phyloP scores from a whole-genome alignment of 495 filamentous ascomycete genomes.

The Cercophora newfieldiana region DNA sequence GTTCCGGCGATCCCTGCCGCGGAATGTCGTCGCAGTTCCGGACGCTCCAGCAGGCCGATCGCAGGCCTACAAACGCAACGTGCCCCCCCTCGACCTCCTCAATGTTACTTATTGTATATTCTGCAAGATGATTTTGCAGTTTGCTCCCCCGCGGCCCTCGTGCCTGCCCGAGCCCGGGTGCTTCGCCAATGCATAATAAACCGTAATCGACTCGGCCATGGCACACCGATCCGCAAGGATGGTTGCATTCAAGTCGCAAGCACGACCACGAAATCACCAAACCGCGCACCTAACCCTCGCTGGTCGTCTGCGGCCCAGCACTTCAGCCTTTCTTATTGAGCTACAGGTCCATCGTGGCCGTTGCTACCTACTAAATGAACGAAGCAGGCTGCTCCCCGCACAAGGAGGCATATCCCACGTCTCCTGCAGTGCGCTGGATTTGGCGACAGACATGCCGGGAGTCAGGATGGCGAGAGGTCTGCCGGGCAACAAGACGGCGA shows the following conservation, averaged over 20 bases:
- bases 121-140: background rate
- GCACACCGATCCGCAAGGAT: background rate
- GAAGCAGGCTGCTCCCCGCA: slow-evolving; percentile 13
- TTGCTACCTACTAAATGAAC: background rate
- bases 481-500: no score
- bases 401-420: background rate
- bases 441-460: background rate
- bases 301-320: slow-evolving; percentile 4
- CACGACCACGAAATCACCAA: background rate
- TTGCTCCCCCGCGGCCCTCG: background rate
- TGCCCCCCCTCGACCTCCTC: background rate
- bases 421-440: slow-evolving; percentile 15
- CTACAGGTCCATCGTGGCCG: background rate
- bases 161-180: background rate
- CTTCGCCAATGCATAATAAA: background rate
- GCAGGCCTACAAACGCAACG: background rate
- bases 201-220: background rate
- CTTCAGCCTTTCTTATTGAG: background rate
- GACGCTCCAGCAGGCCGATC: background rate
- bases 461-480: no score
- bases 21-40: background rate
- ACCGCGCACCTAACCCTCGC: background rate
- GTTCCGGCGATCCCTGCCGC: background rate
- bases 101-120: background rate
- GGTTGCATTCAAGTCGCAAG: background rate